Evolutionary conservation across 2,329 filamentous ascomycete species (phyloP).

Genomic region (Hymenoscyphus albidus): DNA sequence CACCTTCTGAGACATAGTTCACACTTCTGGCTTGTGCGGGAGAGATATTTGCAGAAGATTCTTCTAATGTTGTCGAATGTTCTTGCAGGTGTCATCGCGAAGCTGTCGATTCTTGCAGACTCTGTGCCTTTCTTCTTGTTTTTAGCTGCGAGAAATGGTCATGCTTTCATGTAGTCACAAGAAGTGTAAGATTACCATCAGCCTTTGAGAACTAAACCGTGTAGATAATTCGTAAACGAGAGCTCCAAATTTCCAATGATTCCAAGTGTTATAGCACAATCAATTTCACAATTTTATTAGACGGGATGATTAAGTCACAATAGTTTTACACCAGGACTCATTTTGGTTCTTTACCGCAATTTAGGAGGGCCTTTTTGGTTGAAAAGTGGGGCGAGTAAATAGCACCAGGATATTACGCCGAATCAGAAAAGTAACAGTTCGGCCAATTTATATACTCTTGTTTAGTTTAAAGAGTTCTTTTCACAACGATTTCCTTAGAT

Average conservation of each 20-base stretch:
- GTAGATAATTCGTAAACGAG: constrained; percentile 47
- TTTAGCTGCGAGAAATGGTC: constrained; percentile 39
- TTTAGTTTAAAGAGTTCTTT: too few species aligned
- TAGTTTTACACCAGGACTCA: constrained; percentile 47
- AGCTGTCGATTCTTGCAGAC: constrained; percentile 39
- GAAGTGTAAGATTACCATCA: constrained; percentile 42
- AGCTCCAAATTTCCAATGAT: constrained; percentile 52
- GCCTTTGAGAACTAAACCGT: constrained; percentile 39
- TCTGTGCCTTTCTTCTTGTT: constrained; percentile 45
- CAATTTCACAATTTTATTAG: constrained; percentile 47
- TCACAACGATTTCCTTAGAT: too few species aligned
- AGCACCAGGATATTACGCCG: too few species aligned
- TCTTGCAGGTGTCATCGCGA: constrained; percentile 47
- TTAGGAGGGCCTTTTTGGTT: constrained; percentile 36
- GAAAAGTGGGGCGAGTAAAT: too few species aligned
- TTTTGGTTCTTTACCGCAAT: constrained; percentile 52
- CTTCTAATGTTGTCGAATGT: constrained; percentile 51
- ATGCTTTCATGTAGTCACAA: constrained; percentile 35
- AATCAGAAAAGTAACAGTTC: too few species aligned
- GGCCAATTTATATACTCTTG: too few species aligned
- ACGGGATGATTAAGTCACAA: constrained; percentile 52
- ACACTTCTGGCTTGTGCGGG: constrained; percentile 44
- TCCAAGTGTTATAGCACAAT: constrained; percentile 44
- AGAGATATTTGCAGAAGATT: constrained; percentile 43
- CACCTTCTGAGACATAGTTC: constrained; percentile 55